A percentile compares a stretch with the other conserved stretches of the same genome.
Evolutionary conservation across 768 basidiomycete genomes (phyloP).

Genomic region (Tylopilus rubrobrunneus): DNA sequence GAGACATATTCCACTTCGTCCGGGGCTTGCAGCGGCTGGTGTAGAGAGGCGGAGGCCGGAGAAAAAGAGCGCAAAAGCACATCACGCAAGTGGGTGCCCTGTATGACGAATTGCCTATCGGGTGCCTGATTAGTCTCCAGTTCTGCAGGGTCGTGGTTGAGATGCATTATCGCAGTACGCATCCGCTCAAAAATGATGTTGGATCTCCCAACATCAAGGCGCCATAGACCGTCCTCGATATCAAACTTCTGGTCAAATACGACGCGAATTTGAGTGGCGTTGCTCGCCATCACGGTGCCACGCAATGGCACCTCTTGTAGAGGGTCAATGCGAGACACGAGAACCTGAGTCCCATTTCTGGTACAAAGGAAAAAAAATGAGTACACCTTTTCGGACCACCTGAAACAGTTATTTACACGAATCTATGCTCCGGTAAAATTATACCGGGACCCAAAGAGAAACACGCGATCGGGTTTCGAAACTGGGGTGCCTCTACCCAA

Average conservation of each 20-base stretch:
- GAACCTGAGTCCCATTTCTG: slow-evolving; percentile 68
- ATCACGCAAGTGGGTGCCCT: slow-evolving; percentile 73
- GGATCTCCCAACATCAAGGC: slow-evolving; percentile 67
- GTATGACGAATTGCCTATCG: slow-evolving; percentile 51
- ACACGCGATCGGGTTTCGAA: slow-evolving; percentile 61
- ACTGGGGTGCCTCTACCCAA: slow-evolving; percentile 63
- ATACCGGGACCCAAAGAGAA: slow-evolving; percentile 65
- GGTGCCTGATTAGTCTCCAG: slow-evolving; percentile 33
- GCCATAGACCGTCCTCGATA: slow-evolving; percentile 48
- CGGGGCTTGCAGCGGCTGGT: slow-evolving; percentile 35
- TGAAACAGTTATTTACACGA: slow-evolving; percentile 50
- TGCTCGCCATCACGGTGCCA: slow-evolving; percentile 52
- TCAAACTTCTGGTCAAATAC: slow-evolving; percentile 51
- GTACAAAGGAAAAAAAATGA: not conserved
- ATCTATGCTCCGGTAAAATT: slow-evolving; percentile 58
- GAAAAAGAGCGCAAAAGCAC: slow-evolving; percentile 59
- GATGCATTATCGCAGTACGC: slow-evolving; percentile 55
- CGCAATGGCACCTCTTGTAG: slow-evolving; percentile 47
- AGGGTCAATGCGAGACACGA: slow-evolving; percentile 63
- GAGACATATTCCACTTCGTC: slow-evolving; percentile 38
- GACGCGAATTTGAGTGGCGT: slow-evolving; percentile 52
- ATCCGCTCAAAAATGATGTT: slow-evolving; percentile 68
- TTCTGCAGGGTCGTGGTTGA: slow-evolving; percentile 50
- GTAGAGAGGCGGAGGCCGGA: slow-evolving; percentile 20
- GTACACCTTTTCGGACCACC: not conserved